Evolutionary conservation across 2,329 filamentous ascomycete genomes (phyloP).

Genomic region (Fonsecaea pugnacius): DNA sequence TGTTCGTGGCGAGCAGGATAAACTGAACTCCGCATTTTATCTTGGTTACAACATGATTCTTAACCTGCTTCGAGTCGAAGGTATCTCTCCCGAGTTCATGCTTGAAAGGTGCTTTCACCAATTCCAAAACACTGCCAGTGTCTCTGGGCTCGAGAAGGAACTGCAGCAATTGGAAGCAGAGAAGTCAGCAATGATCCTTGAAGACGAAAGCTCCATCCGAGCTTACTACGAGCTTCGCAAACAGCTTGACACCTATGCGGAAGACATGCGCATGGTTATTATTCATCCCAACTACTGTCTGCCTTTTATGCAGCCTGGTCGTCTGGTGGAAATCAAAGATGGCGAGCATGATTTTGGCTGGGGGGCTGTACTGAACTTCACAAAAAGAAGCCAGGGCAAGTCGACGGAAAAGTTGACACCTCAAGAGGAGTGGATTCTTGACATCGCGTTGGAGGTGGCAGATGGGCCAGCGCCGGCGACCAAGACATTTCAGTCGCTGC

Average conservation of each 20-base stretch:
- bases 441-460: constrained; percentile 73
- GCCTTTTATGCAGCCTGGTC: constrained; percentile 83
- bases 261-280: constrained; percentile 89
- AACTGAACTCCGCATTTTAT: constrained; percentile 96
- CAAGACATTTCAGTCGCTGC: constrained; percentile 68
- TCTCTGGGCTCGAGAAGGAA: constrained; percentile 81
- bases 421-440: constrained; percentile 79
- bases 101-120: constrained; percentile 98
- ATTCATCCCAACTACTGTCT: constrained; percentile 87
- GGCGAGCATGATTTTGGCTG: constrained; percentile 84
- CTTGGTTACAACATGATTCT: constrained; percentile 99
- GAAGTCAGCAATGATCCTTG: constrained; percentile 72
- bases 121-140: constrained; percentile 92
- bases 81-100: constrained; percentile 99
- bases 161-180: constrained; percentile 77
- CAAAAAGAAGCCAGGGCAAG: constrained; percentile 67
- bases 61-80: constrained; percentile 94
- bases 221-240: constrained; percentile 92
- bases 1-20: constrained; percentile 94
- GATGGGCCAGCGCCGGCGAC: constrained; percentile 57
- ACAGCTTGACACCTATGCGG: constrained; percentile 79
- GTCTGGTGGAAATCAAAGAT: constrained; percentile 83
- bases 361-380: constrained; percentile 83
- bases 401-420: constrained; percentile 70
- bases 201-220: constrained; percentile 84